Evolutionary conservation across 75 land plant genomes (phyloP).

Genomic region (Cunninghamia lanceolata): DNA sequence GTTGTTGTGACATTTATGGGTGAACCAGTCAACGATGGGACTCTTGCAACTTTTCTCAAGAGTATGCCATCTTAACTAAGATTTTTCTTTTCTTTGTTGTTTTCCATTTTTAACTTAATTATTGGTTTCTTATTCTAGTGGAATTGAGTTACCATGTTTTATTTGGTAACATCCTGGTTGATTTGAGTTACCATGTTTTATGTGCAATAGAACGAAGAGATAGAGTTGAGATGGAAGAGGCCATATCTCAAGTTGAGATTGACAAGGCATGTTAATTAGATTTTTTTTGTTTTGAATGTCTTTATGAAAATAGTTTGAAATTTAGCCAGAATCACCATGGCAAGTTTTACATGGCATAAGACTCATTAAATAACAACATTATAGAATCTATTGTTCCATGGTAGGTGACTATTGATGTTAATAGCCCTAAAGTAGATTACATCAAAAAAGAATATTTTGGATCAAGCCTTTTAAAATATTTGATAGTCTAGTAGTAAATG

Average conservation of each 20-base stretch:
- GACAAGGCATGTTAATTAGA: slow-evolving; percentile 67
- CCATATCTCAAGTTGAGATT: slow-evolving; percentile 96
- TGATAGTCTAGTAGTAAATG: neutral
- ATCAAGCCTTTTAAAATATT: neutral
- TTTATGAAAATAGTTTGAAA: neutral
- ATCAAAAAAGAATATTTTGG: slow-evolving; percentile 55
- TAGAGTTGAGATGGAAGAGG: slow-evolving; percentile 76
- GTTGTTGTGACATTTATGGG: slow-evolving; percentile 94
- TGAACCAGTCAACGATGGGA: slow-evolving; percentile 89
- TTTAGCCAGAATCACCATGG: neutral
- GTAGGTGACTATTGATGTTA: slow-evolving; percentile 98
- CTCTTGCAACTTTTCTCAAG: slow-evolving; percentile 74
- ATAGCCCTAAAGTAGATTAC: slow-evolving; percentile 80
- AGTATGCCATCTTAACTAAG: slow-evolving; percentile 37
- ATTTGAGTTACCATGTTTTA: neutral
- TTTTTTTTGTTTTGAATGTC: neutral
- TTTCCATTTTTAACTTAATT: slow-evolving; percentile 1
- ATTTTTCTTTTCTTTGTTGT: neutral
- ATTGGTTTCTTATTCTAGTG: neutral
- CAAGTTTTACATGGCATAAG: neutral
- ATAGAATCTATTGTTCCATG: slow-evolving; percentile 1
- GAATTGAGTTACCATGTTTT: neutral
- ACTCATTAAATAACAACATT: neutral
- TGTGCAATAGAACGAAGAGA: slow-evolving; percentile 76
- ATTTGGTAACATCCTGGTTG: neutral